Conservation (phyloP, 2,329 filamentous ascomycete species). For the Colletotrichum tabaci region DNA sequence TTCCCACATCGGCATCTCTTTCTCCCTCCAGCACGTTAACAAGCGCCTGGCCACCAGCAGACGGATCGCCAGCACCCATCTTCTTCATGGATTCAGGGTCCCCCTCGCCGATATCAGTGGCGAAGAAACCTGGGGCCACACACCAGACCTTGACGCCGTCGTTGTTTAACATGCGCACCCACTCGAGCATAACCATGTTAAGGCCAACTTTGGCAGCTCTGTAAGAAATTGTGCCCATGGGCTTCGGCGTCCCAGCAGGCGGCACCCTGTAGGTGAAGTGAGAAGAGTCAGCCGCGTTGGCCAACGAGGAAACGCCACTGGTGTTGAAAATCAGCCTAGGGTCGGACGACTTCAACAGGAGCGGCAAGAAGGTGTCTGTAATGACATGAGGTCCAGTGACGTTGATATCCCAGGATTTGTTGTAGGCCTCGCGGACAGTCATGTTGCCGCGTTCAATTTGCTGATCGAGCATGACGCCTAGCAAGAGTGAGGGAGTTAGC, state of each 20-base stretch:
- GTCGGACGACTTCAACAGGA: constrained; percentile 58
- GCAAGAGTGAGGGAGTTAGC: background rate
- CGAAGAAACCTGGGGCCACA: constrained; percentile 58
- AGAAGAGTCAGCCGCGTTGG: constrained; percentile 46
- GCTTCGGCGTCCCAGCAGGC: constrained; percentile 52
- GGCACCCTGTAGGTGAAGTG: constrained; percentile 51
- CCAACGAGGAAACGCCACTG: constrained; percentile 55
- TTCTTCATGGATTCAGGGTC: constrained; percentile 44
- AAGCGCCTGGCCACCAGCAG: constrained; percentile 57
- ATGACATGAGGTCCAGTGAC: constrained; percentile 60
- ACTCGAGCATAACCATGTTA: constrained; percentile 66
- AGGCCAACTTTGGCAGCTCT: constrained; percentile 59
- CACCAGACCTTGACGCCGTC: constrained; percentile 60
- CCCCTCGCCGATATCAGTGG: constrained; percentile 54
- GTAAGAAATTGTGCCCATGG: constrained; percentile 48
- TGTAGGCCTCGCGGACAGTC: constrained; percentile 57
- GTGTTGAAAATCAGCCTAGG: constrained; percentile 64
- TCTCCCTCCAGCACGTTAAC: constrained; percentile 57
- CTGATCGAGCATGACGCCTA: constrained; percentile 32
- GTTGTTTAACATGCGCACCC: constrained; percentile 54
- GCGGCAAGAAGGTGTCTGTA: constrained; percentile 53
- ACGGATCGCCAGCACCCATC: constrained; percentile 51
- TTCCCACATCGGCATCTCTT: constrained; percentile 58
- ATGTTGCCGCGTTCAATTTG: constrained; percentile 31
- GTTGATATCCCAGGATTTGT: constrained; percentile 65